Base-by-base conservation (phyloP, 139 green algal species). In the Spirogloea muscicola region DNA sequence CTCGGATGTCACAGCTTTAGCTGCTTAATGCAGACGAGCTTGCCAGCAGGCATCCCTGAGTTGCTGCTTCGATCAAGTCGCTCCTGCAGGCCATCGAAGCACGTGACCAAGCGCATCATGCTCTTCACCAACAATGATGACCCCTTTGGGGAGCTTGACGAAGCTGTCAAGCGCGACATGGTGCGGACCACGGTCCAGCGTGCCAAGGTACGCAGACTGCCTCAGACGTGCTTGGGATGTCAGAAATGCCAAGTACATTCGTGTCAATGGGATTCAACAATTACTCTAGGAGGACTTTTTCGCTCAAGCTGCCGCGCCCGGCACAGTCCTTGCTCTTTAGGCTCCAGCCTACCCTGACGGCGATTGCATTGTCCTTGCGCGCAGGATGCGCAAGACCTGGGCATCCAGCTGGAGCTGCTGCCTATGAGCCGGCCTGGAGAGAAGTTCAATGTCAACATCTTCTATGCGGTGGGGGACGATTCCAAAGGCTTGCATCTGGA, bases 111-210 rank as follows among this genome's bases (percentile, higher is more conserved):
- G 37, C 68, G 64, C 58, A 21, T 77, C n/a, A 18, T 77, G 7
- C 36, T 77, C 43, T 77, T 77, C 33, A 77, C 69, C 42, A 77
- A 77, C n/a, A 58, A 77, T 34, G 69, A 77, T 36, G 69, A 77
- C 33, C 69, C 69, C 44, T 76, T 74, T 73, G 65, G 18, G 25
- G 65, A 74, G 44, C 49, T 21, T 6, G n/a, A 21, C 7, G 48
- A 27, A 49, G 9, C 7, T 25, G 49, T 9, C 6, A 18, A 73
- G 49, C 36, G 10, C 7, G 49, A 74, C 49, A 74, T 72, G 65
- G n/a, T 18, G 9, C n/a, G 46, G 42, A 71, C 46, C 13, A 71
- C 61, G 18, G 42, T 71, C 25, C 61, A 71, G 42, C 64, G 18
- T 13, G 61, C 61, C 13, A 61, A 55, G 55, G 55, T 64, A 13